Evolutionary conservation across 352 stramenopile genomes (phyloP).

Genomic region (Phytopythium aichiense): DNA sequence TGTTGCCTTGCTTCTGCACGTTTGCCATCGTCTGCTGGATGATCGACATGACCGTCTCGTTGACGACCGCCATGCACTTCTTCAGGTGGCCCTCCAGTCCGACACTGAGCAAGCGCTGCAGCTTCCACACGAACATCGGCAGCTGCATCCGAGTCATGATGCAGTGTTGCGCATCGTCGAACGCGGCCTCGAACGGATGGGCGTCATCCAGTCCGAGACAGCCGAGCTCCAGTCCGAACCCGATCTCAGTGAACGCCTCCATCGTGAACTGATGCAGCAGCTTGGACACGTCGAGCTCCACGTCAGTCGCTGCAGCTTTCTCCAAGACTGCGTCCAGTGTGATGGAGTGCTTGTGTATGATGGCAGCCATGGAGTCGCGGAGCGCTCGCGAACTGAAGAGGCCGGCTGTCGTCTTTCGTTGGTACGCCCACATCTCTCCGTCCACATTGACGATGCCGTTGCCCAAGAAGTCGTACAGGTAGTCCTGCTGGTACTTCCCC

Average conservation of each 20-base stretch:
- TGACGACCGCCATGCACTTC: constrained; percentile 18
- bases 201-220: constrained; percentile 8
- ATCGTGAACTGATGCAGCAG: constrained; percentile 20
- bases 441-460: constrained; percentile 14
- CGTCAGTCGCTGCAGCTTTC: background rate
- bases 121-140: constrained; percentile 24
- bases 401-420: constrained; percentile 43
- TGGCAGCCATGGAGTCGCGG: constrained; percentile 23
- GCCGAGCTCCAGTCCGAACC: constrained; percentile 23
- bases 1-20: constrained; percentile 3
- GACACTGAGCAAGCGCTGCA: constrained; percentile 25
- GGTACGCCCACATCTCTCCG: constrained; percentile 12
- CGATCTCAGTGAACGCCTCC: constrained; percentile 29
- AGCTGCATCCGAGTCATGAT: constrained; percentile 13
- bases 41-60: constrained; percentile 11
- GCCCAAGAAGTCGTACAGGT: constrained; percentile 5
- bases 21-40: constrained; percentile 17
- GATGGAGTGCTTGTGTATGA: constrained; percentile 24
- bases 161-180: constrained; percentile 16
- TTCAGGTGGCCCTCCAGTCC: constrained; percentile 24
- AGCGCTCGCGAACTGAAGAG: constrained; percentile 61
- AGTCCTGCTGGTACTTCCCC: constrained; percentile 4
- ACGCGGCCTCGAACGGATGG: constrained; percentile 16
- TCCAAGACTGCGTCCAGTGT: constrained; percentile 22
- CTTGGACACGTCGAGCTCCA: constrained; percentile 25